Base-by-base conservation (phyloP, 2,329 filamentous ascomycete species). In the Fusarium sp. region DNA sequence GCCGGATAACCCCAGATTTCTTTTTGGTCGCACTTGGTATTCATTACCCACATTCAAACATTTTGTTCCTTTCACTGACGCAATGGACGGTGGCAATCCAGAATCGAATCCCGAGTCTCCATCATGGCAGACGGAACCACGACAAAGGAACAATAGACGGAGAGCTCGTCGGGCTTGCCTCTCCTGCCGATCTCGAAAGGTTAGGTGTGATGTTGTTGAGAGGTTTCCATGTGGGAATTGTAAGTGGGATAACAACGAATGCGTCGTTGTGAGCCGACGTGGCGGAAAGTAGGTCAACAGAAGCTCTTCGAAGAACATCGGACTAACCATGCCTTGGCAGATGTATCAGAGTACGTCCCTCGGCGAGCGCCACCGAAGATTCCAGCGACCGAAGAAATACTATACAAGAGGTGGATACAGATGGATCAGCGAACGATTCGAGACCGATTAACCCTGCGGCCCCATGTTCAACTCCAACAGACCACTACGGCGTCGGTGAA, bases 201-300 rank as follows among this genome's bases (percentile, higher is more conserved):
- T 98, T 34, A 90, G 95, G 64, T 98, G 95, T 85, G 95, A 98
- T 85, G 95, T 97, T 66, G 94, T 96, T 69, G 94, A 97, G 82
- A 92, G 93, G 54, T 92, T 92, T 42, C 94, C 94, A 1, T 97
- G 94, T 82, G 94, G 93, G 57, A 97, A 97, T 83, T 97, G 94
- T 84, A 88, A 93, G 72, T 89, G 93, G 84, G 92, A 94, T 82
- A 91, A 93, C 79, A 91, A 94, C 62, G 91, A 93, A 73, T 67
- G 64, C 38, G 37, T 69, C 38, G 42, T 71, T 10, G 52, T 61
- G 22, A 18, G 11, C 2, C 50, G 47, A 38, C 63, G 45, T 2
- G 52, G 54, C 2, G 52, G 62, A 24, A 35, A 22, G 56, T 56
- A 38, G 40, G 24, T 47, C 47, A 37, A 20, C 27, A 31, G 2